Evolutionary conservation across 2,329 filamentous ascomycete species (phyloP).

Genomic region (Blumeria graminis): DNA sequence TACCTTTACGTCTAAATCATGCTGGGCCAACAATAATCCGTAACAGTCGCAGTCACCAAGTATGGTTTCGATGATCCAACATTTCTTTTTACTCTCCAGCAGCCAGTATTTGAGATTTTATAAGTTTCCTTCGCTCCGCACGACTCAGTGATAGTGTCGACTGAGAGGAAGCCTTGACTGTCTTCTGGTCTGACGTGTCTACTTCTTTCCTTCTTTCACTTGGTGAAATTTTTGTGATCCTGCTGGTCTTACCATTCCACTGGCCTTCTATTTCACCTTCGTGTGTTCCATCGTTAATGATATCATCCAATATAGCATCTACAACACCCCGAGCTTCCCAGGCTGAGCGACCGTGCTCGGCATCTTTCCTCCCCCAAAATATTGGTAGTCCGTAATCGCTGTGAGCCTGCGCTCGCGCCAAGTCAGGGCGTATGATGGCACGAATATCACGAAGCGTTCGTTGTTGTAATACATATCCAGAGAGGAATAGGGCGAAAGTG

Average conservation of each 20-base stretch:
- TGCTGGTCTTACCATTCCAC: conserved; percentile 5
- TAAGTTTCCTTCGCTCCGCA: conserved; percentile 24
- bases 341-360: background rate
- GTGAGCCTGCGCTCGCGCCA: conserved; percentile 3
- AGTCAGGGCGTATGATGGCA: conserved; percentile 29
- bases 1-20: too few relatives aligned
- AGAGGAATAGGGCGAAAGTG: conserved; percentile 63
- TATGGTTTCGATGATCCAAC: background rate
- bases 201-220: conserved; percentile 9
- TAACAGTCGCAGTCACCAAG: background rate
- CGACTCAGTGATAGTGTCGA: conserved; percentile 8
- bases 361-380: conserved; percentile 7
- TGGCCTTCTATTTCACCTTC: conserved; percentile 8
- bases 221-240: background rate
- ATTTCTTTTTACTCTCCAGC: conserved; percentile 18
- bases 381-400: conserved; percentile 8
- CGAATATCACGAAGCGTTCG: conserved; percentile 59
- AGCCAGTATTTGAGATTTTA: conserved; percentile 28
- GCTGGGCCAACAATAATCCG: too few relatives aligned
- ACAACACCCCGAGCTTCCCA: conserved; percentile 5
- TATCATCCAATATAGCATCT: conserved; percentile 2
- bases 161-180: background rate
- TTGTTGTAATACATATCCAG: conserved; percentile 72
- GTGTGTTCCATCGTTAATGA: background rate
- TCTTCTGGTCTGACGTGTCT: conserved; percentile 26